phyloP scores from a whole-genome alignment of 129 eudicot species.

The Artemisia tridentata region DNA sequence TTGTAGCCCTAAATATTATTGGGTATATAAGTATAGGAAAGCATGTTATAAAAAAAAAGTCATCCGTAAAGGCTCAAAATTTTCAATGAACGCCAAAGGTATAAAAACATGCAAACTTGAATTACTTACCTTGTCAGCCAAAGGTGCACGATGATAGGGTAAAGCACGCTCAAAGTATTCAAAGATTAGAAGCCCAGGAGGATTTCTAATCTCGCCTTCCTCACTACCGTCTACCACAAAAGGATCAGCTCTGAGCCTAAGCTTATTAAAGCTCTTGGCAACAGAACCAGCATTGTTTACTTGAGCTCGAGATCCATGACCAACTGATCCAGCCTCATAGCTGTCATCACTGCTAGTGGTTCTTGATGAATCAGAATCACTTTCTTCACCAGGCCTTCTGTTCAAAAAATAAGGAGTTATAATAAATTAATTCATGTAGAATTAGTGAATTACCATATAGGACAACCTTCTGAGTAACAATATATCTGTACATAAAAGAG shows the following conservation, averaged over 20 bases:
- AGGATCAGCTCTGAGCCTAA: slow-evolving; percentile 28
- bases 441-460: background rate
- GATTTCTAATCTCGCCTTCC: slow-evolving; percentile 62
- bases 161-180: slow-evolving; percentile 72
- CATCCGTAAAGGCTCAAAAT: background rate
- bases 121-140: slow-evolving; percentile 73
- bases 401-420: background rate
- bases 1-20: slow-evolving; percentile 5
- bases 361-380: slow-evolving; percentile 81
- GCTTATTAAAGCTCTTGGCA: slow-evolving; percentile 35
- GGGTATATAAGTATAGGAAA: background rate
- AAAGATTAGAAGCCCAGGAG: slow-evolving; percentile 66
- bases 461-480: slow-evolving; percentile 4
- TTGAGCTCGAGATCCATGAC: slow-evolving; percentile 31
- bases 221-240: slow-evolving; percentile 38
- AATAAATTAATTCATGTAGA: background rate
- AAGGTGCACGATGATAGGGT: slow-evolving; percentile 89
- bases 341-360: slow-evolving; percentile 71
- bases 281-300: slow-evolving; percentile 29
- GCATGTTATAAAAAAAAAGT: background rate
- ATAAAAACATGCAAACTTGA: background rate
- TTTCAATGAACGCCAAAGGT: background rate
- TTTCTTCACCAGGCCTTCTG: slow-evolving; percentile 81
- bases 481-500: background rate
- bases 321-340: slow-evolving; percentile 35